These are phyloP conservation scores for Chiua sp. DNA, from an alignment of 1,284 basidiomycete genomes.

Conservation along the genomic window DNA sequence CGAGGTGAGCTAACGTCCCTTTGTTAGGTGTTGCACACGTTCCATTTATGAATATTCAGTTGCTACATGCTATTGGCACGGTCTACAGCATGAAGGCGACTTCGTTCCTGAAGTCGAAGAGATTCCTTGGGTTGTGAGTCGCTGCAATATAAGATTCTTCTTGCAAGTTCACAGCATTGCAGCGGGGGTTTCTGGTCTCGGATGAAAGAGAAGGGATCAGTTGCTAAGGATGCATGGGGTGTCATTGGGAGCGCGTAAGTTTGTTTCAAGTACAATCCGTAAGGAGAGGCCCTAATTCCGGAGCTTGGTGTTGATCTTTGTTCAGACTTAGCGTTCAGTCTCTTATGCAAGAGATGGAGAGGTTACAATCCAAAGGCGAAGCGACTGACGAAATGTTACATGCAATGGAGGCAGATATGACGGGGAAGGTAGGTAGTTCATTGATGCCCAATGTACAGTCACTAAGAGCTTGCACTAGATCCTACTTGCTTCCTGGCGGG, in stretches of 20 bases:
- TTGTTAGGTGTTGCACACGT: neutral
- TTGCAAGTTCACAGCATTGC: constrained; percentile 25
- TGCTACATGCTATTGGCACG: constrained; percentile 85
- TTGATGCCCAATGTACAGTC: neutral
- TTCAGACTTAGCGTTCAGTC: constrained; percentile 42
- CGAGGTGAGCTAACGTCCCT: constrained; percentile 61
- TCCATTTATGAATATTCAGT: constrained; percentile 42
- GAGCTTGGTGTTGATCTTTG: neutral
- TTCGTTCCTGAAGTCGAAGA: constrained; percentile 90
- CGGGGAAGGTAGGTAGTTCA: constrained; percentile 70
- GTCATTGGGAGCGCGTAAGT: constrained; percentile 90
- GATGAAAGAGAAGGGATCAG: constrained; percentile 92
- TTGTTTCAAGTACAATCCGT: constrained; percentile 29
- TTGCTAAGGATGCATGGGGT: constrained; percentile 95
- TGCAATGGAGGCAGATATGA: constrained; percentile 93
- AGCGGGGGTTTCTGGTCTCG: constrained; percentile 94
- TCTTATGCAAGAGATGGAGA: constrained; percentile 86
- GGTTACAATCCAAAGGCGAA: constrained; percentile 87
- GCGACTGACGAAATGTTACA: constrained; percentile 83
- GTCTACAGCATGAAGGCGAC: constrained; percentile 95
- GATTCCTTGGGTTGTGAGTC: constrained; percentile 87
- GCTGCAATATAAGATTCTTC: neutral
- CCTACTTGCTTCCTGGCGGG: constrained; percentile 94
- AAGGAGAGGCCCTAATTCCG: constrained; percentile 6
- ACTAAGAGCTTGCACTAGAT: constrained; percentile 55